Conservation (phyloP, 2,329 filamentous ascomycete species). For the Eurotiales sp. region DNA sequence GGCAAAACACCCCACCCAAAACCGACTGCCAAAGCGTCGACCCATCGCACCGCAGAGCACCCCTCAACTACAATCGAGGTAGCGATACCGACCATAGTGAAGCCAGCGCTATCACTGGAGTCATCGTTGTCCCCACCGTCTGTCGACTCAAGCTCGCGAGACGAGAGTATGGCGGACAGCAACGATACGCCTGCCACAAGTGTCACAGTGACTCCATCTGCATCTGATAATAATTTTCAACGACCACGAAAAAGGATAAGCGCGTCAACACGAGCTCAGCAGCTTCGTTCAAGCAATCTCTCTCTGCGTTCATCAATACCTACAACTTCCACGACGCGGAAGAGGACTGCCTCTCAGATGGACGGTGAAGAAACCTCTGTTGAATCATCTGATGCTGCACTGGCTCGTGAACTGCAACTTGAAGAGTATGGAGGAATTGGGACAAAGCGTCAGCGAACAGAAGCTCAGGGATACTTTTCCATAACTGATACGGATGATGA, state of each 20-base stretch:
- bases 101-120: slow-evolving; percentile 19
- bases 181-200: slow-evolving; percentile 63
- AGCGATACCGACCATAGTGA: slow-evolving; percentile 28
- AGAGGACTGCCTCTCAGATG: slow-evolving; percentile 45
- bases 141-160: slow-evolving; percentile 35
- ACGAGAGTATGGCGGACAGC: slow-evolving; percentile 34
- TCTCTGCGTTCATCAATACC: slow-evolving; percentile 36
- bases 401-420: slow-evolving; percentile 57
- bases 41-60: slow-evolving; percentile 5
- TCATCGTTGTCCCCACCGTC: slow-evolving; percentile 41
- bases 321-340: slow-evolving; percentile 32
- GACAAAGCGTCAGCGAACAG: slow-evolving; percentile 35
- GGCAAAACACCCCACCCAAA: not conserved
- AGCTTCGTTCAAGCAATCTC: slow-evolving; percentile 49
- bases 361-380: slow-evolving; percentile 31
- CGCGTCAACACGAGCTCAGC: slow-evolving; percentile 44
- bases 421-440: slow-evolving; percentile 46
- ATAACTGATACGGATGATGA: slow-evolving; percentile 24
- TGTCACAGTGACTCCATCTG: slow-evolving; percentile 52
- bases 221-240: slow-evolving; percentile 30
- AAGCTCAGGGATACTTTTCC: slow-evolving; percentile 15
- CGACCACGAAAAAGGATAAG: slow-evolving; percentile 32
- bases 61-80: slow-evolving; percentile 23
- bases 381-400: slow-evolving; percentile 45
- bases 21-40: not conserved